Conservation (phyloP, 106 monocot genomes). For the Dendrobium catenatum region DNA sequence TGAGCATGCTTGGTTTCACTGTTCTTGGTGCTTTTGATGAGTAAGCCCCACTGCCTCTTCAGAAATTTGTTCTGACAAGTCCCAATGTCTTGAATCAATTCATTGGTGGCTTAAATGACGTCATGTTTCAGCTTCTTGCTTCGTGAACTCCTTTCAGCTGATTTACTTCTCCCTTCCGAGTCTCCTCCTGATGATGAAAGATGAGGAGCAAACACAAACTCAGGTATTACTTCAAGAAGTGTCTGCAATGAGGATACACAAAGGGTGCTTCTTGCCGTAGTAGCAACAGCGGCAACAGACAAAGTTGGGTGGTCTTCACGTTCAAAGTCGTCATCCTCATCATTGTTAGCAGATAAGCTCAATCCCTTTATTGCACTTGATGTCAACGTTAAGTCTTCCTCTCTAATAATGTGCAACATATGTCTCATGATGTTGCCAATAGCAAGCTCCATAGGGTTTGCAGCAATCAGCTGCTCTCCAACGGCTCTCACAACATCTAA, state of each 20-base stretch:
- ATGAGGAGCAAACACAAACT: slow-evolving; percentile 27
- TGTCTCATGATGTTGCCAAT: slow-evolving; percentile 94
- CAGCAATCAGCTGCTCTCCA: no score
- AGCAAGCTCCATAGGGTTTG: slow-evolving; percentile 59
- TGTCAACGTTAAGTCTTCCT: slow-evolving; percentile 78
- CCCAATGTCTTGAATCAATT: slow-evolving; percentile 84
- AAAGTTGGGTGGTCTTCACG: slow-evolving; percentile 35
- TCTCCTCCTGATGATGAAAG: slow-evolving; percentile 77
- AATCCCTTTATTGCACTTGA: slow-evolving; percentile 59
- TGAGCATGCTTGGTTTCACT: slow-evolving; percentile 45
- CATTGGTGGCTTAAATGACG: slow-evolving; percentile 88
- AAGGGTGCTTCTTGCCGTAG: slow-evolving; percentile 84
- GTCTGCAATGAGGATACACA: slow-evolving; percentile 93
- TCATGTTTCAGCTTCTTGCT: slow-evolving; percentile 80
- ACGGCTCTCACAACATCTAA: slow-evolving; percentile 46
- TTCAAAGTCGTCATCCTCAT: slow-evolving; percentile 62
- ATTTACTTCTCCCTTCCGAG: slow-evolving; percentile 94
- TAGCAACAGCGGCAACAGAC: slow-evolving; percentile 80
- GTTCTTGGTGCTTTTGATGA: slow-evolving; percentile 97
- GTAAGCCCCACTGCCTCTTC: slow-evolving; percentile 97
- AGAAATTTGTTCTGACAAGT: slow-evolving; percentile 89
- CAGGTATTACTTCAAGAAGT: slow-evolving; percentile 78
- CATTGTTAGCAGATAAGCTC: slow-evolving; percentile 53
- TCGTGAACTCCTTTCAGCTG: slow-evolving; percentile 64
- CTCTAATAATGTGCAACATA: slow-evolving; percentile 88